Base-by-base conservation (phyloP, 805 yeast genomes). In the Pichia ethanolica region DNA sequence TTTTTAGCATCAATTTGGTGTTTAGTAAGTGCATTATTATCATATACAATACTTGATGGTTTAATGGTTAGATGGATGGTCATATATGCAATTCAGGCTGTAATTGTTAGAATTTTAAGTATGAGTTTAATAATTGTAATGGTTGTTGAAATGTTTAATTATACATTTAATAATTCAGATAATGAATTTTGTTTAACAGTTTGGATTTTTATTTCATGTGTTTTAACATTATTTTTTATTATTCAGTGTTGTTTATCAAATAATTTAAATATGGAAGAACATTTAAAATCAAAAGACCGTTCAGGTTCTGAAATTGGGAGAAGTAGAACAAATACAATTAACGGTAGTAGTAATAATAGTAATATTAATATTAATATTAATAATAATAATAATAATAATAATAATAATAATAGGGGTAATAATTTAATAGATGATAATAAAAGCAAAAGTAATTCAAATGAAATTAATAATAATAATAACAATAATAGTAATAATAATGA, bases 51-150 rank as follows among this genome's bases (percentile, higher is more conserved):
- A 4, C 70, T 91, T 35, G 97, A 90, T 61, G 93, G 96, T 0
- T 71, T 91, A 43, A 88, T 90, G 83, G 84, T 89, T 32, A 74
- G 98, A 41, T 91, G 98, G 95, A 87, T 91, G 30, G 95, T 90
- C 40, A 88, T 85, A 40, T 91, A 91, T 65, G 85, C 89, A 50
- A 82, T 88, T 0, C 74, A 86, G 1, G 98, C 96, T 0, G 95
- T 96, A 0, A 86, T 90, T 14, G 76, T 91, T 25, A 73, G 98
- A 47, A 87, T 90, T 75, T 70, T 89, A 44, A 82, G 95, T 11
- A 83, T 89, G 81, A 83, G 91, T 5, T 70, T 89, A 37, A 72
- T 89, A 13, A 72, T 88, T 47, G 76, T 86, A 13, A 77, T 87
- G 7, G 70, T 84, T 34, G 89, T 88, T 59, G 83, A 84, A 56